Percentiles rank a stretch among this genome's conserved stretches.
phyloP scores from a whole-genome alignment of 192 early-diverging fungal species.

The Diversispora epigaea region DNA sequence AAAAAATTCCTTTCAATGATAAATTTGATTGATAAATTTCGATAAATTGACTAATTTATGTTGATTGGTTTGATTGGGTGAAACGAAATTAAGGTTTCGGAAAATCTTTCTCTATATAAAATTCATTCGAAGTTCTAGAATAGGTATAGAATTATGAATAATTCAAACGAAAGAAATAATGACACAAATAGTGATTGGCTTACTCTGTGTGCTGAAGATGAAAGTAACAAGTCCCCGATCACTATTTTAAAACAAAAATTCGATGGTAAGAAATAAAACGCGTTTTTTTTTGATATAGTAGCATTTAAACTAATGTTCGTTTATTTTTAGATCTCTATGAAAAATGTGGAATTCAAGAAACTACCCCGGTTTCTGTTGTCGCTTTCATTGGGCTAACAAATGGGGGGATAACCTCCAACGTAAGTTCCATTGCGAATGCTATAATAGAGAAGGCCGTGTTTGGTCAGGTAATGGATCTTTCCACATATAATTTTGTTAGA shows the following conservation, averaged over 20 bases:
- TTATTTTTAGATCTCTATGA: constrained; percentile 2
- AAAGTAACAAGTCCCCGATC: not conserved
- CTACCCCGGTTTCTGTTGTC: constrained; percentile 7
- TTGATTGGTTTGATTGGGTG: too few relatives aligned
- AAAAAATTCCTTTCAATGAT: too few relatives aligned
- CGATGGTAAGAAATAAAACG: not conserved
- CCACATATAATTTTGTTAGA: too few relatives aligned
- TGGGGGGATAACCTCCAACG: constrained; percentile 16
- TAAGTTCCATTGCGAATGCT: constrained; percentile 21
- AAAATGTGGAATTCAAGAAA: not conserved
- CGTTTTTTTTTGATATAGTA: not conserved
- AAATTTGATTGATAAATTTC: too few relatives aligned
- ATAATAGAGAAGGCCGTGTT: constrained; percentile 28
- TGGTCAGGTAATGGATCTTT: constrained; percentile 15
- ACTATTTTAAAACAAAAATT: not conserved
- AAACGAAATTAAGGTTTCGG: too few relatives aligned
- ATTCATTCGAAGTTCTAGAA: too few relatives aligned
- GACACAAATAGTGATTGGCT: too few relatives aligned
- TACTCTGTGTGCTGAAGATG: not conserved
- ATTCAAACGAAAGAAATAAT: too few relatives aligned
- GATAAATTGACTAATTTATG: too few relatives aligned
- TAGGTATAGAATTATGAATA: too few relatives aligned
- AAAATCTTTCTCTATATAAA: too few relatives aligned
- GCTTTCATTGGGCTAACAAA: constrained; percentile 28
- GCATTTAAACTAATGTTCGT: not conserved